Evolutionary conservation across 352 stramenopile species (phyloP).

Genomic region (Pythium chondricola): DNA sequence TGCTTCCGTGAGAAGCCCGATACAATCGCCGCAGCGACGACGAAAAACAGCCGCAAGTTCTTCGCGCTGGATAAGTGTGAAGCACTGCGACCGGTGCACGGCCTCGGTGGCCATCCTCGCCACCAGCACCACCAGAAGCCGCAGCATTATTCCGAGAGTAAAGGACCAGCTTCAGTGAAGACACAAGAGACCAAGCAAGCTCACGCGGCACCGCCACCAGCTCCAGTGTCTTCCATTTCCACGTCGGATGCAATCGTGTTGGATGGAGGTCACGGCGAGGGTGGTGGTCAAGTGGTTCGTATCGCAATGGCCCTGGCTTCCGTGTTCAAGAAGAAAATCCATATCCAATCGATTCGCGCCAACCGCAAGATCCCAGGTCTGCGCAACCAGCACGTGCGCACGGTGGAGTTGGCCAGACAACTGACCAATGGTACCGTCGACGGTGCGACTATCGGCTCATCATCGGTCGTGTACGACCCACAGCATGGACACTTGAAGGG

Average conservation of each 20-base stretch:
- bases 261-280: constrained; percentile 66
- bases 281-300: constrained; percentile 86
- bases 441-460: constrained; percentile 43
- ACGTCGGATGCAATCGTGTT: constrained; percentile 24
- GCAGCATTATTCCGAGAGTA: background rate
- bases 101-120: no score
- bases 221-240: background rate
- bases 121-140: no score
- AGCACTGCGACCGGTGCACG: background rate
- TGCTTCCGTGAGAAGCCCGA: constrained; percentile 31
- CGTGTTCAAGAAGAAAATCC: constrained; percentile 51
- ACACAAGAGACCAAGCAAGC: background rate
- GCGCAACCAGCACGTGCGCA: constrained; percentile 77
- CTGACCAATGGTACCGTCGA: constrained; percentile 28
- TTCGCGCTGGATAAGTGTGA: constrained; percentile 30
- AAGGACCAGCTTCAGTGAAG: constrained; percentile 4
- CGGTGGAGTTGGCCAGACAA: constrained; percentile 46
- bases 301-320: constrained; percentile 67
- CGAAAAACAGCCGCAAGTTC: constrained; percentile 44
- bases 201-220: background rate
- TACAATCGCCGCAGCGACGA: constrained; percentile 38
- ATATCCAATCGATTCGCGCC: constrained; percentile 73
- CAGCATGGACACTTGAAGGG: constrained; percentile 4
- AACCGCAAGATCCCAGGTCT: constrained; percentile 69
- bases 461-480: constrained; percentile 32